Conservation (phyloP, 495 filamentous ascomycete species). For the Elasticomyces elasticus region DNA sequence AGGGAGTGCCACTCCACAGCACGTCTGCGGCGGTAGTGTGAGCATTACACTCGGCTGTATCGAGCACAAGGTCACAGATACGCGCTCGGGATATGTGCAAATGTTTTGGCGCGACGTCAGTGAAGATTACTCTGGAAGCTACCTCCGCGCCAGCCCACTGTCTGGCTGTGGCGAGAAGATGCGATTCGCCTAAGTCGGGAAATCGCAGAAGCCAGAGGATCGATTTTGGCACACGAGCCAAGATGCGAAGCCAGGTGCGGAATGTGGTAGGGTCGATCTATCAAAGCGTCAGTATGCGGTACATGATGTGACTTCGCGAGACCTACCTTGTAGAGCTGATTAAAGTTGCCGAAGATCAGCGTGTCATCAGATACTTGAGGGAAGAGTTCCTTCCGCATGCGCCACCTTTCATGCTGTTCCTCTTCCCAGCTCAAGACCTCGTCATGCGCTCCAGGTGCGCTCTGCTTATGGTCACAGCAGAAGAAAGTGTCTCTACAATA, state of each 20-base stretch:
- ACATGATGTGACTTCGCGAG: neutral
- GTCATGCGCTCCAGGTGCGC: conserved; percentile 62
- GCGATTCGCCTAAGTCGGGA: conserved; percentile 81
- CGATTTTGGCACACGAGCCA: conserved; percentile 75
- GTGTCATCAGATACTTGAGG: conserved; percentile 71
- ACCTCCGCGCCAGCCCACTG: conserved; percentile 79
- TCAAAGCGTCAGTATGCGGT: neutral
- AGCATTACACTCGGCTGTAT: conserved; percentile 96
- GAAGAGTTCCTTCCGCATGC: conserved; percentile 92
- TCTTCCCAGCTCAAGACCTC: conserved; percentile 65
- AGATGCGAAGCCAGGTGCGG: conserved; percentile 89
- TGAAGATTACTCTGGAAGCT: conserved; percentile 88
- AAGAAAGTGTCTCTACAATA: conserved; percentile 96
- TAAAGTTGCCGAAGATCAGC: conserved; percentile 96
- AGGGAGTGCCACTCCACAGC: conserved; percentile 87
- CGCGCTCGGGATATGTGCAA: conserved; percentile 88
- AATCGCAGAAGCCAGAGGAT: conserved; percentile 95
- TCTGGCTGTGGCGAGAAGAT: conserved; percentile 68
- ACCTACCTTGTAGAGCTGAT: conserved; percentile 95
- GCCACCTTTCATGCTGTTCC: conserved; percentile 76
- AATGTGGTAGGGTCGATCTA: conserved; percentile 98
- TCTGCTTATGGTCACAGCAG: conserved; percentile 95
- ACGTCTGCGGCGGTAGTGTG: conserved; percentile 97
- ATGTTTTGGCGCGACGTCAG: conserved; percentile 91
- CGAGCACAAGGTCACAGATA: conserved; percentile 87